Base-by-base conservation (phyloP, 495 filamentous ascomycete genomes). In the Oidiodendron maius region DNA sequence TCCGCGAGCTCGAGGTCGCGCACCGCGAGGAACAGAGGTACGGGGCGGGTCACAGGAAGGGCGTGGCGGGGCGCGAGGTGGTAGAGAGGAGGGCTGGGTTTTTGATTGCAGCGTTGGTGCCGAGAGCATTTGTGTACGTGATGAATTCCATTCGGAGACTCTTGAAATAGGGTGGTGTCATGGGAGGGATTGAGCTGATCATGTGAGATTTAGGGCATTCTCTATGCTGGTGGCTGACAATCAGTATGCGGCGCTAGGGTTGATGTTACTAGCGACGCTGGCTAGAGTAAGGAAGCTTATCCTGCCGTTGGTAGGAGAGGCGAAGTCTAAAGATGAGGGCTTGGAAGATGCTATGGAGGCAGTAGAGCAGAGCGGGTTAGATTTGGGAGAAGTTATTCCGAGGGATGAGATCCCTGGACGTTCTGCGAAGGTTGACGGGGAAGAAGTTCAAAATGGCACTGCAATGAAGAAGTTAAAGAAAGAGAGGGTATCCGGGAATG, bases 221-320 rank as follows among this genome's bases (percentile, higher is more conserved):
- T 79, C 78, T 6, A 81, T 81, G 21, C 66, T 91, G 12, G 65
- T 86, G 4, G 80, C 80, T 8, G 85, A 89, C 64, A 76, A 70
- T 30, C 84, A 87, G 51, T 89, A 86, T 60, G 77, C 86, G n/a
- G 68, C 84, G 1, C 71, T 93, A n/a, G 88, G 88, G n/a, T 66
- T 89, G 13, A 75, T 86, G 37, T 71, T 94, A 4, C 40, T 90
- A n/a, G 81, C 76, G 15, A 65, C 73, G 12, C 63, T 91, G 38
- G 82, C 82, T 20, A 76, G 81, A 50, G 63, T 86, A 37, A 63
- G 72, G 50, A 69, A 62, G 44, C 64, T 70, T 10, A 64, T 79
- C 37, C 44, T 41, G 0, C 44, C 22, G 6, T 60, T 69, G 15
- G 51, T 58, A 0, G 40, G 48, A 32, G 16, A 30, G 23, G 30